Evolutionary conservation across 2,329 filamentous ascomycete genomes (phyloP), one percentile per base, ranked within the genome.

Genomic region (Simplicillium aogashimaense): DNA sequence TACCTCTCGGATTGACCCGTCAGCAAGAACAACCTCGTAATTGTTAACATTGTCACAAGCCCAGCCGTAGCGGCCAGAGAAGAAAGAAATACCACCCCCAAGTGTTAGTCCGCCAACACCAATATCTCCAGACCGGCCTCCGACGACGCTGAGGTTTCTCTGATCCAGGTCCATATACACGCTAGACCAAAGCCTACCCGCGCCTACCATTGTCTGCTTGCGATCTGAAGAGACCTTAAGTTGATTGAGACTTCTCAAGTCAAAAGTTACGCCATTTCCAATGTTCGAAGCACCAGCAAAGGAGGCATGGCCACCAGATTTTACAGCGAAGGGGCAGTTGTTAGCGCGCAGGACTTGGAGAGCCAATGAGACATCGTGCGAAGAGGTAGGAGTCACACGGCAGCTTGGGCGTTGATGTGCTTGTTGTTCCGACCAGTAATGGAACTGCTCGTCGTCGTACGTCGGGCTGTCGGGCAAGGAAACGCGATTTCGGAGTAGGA

Each of bases 1-100:
- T 3, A 67, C 70, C 2, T 56, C 61, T 1, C 70, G 47, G 14
- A 69, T 51, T 12, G 56, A 45, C 1, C 73, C 72, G 18, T 54
- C 53, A 0, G 64, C 66, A 8, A 66, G 64, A 2, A 76, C 60
- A 4, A 70, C 59, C 35, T 36, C 35, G 35, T 36, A 36, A 5
- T 14, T 13, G 18, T 16, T 29, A 29, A 56, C 42, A 37, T 50
- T 49, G 38, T 52, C 50, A 18, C 51, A 51, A 0, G 50, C 47
- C 39, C 47, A 53, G 12, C 53, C 53, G n/a, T 45, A 35, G 1
- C 47, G 45, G 10, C 39, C 39, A 8, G 46, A 48, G 16, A 50
- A 49, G 38, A 45, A 53, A 2, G 51, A 52, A 2, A 50, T 42
- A 35, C 52, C 51, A 13, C 51, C 53, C 10, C 53, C 53, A 3